Conservation (phyloP, 2,329 filamentous ascomycete genomes). For the Tothia fuscella region DNA sequence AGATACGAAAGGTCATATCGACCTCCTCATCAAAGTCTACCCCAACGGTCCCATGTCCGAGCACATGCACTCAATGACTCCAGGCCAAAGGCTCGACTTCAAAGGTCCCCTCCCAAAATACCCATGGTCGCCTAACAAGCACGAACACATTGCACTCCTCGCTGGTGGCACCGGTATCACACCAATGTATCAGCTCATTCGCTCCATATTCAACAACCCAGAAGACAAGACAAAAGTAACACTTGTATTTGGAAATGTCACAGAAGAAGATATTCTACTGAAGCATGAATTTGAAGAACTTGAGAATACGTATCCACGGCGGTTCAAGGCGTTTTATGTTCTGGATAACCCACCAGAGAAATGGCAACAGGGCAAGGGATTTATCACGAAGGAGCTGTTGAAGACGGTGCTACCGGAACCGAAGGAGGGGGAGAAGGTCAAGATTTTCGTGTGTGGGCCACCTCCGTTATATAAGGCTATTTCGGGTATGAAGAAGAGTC, state of each 20-base stretch:
- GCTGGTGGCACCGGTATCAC: constrained; percentile 96
- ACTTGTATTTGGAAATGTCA: constrained; percentile 82
- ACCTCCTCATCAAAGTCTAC: constrained; percentile 88
- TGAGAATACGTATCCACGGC: constrained; percentile 89
- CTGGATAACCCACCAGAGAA: constrained; percentile 72
- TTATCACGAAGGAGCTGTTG: constrained; percentile 79
- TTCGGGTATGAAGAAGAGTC: constrained; percentile 79
- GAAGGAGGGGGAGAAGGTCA: constrained; percentile 73
- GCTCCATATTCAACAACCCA: constrained; percentile 90
- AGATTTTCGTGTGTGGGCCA: constrained; percentile 92
- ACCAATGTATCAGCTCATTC: constrained; percentile 91
- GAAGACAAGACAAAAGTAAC: constrained; percentile 97
- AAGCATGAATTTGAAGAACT: constrained; percentile 74
- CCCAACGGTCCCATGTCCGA: constrained; percentile 82
- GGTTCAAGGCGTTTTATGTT: constrained; percentile 91
- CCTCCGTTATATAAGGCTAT: constrained; percentile 89
- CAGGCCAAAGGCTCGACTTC: constrained; percentile 74
- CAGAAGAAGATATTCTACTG: constrained; percentile 81
- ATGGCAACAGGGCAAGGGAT: constrained; percentile 68
- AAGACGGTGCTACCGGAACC: constrained; percentile 93
- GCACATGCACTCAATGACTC: constrained; percentile 71
- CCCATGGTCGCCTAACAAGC: constrained; percentile 80
- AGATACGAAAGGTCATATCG: constrained; percentile 69
- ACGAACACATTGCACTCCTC: constrained; percentile 74
- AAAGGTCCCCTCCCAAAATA: constrained; percentile 97